Conservation (phyloP, 257 asterid genomes). For the Catharanthus roseus region DNA sequence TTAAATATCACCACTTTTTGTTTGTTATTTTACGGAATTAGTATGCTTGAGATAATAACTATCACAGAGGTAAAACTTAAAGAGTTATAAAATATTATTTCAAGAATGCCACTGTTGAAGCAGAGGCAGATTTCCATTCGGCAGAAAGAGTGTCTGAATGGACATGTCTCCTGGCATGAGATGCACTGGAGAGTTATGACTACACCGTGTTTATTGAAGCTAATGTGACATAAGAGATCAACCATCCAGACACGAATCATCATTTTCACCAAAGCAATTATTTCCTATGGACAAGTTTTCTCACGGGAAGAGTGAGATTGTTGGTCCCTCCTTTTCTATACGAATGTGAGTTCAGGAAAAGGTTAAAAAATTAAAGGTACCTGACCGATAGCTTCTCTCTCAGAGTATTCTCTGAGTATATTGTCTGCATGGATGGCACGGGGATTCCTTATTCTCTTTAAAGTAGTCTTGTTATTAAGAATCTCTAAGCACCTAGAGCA, state of each 20-base stretch:
- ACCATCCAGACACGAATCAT: not conserved
- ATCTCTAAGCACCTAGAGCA: conserved; percentile 94
- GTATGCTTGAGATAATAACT: too few relatives aligned
- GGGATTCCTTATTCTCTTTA: conserved; percentile 77
- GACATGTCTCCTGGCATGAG: too few relatives aligned
- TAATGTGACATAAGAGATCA: not conserved
- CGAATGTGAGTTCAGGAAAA: not conserved
- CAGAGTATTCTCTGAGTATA: conserved; percentile 71
- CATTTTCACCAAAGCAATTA: not conserved
- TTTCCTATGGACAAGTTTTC: not conserved
- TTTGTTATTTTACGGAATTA: too few relatives aligned
- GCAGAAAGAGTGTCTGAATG: not conserved
- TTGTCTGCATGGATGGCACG: conserved; percentile 86
- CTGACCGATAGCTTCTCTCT: conserved; percentile 94
- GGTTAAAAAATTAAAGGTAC: conserved; percentile 24
- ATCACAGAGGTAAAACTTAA: too few relatives aligned
- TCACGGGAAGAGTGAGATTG: not conserved
- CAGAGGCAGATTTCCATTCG: not conserved
- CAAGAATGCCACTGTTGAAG: not conserved
- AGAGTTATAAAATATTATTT: too few relatives aligned
- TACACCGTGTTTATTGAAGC: too few relatives aligned
- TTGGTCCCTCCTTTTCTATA: not conserved
- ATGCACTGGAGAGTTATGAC: too few relatives aligned
- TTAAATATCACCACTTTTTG: too few relatives aligned
- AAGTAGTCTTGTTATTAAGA: conserved; percentile 59